Conservation (phyloP, 148 eudicot genomes). For the Heliosperma pusillum region DNA sequence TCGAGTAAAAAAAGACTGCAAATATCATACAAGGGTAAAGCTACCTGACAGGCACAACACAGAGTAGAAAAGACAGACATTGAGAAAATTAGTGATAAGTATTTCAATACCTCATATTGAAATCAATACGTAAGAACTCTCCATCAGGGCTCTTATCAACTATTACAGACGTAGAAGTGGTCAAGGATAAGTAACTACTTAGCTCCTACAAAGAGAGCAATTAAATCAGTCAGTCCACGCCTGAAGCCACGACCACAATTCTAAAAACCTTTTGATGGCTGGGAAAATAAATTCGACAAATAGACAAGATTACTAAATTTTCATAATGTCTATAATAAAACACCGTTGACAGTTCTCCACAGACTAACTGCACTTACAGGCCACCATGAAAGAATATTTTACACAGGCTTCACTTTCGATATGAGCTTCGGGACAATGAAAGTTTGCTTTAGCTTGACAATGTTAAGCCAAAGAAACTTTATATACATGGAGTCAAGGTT, state of each 20-base stretch:
- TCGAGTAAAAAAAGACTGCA: neutral
- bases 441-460: neutral
- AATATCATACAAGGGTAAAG: neutral
- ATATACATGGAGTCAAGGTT: neutral
- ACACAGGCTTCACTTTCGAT: neutral
- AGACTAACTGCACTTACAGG: neutral
- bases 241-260: neutral
- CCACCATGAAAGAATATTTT: slow-evolving; percentile 3
- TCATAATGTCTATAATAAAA: neutral
- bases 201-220: slow-evolving; percentile 61
- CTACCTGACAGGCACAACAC: neutral
- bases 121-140: slow-evolving; percentile 40
- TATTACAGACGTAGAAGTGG: slow-evolving; percentile 72
- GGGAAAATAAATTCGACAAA: neutral
- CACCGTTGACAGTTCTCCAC: neutral
- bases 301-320: neutral
- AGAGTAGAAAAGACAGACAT: neutral
- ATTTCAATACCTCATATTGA: slow-evolving; percentile 62
- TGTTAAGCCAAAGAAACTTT: neutral
- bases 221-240: slow-evolving; percentile 13
- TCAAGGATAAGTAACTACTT: slow-evolving; percentile 60
- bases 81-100: neutral
- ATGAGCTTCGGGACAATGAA: neutral
- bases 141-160: slow-evolving; percentile 78
- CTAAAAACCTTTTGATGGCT: neutral